These are phyloP conservation scores for Echinochloa phyllopogon DNA, from an alignment of 176 grass and related monocot genomes.

Conservation along the genomic window DNA sequence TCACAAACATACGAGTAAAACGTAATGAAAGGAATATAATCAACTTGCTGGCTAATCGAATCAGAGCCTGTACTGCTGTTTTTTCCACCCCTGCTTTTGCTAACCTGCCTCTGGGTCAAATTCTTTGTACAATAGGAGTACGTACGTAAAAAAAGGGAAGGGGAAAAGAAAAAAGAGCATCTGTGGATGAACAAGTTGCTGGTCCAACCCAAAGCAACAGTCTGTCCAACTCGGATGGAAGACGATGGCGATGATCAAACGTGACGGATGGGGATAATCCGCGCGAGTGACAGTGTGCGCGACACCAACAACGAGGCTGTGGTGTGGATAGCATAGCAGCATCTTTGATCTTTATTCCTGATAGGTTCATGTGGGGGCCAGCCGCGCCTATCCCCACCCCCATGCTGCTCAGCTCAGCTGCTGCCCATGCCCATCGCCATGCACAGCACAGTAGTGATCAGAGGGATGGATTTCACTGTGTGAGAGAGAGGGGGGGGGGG, in stretches of 20 bases:
- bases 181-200: neutral
- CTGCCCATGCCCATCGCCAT: neutral
- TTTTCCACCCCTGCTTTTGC: too few species aligned
- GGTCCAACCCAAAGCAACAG: neutral
- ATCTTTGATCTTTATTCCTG: conserved; percentile 38
- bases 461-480: too few species aligned
- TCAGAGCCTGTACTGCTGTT: neutral
- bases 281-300: conserved; percentile 18
- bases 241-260: conserved; percentile 8
- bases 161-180: neutral
- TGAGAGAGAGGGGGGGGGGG: too few species aligned
- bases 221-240: neutral
- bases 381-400: neutral
- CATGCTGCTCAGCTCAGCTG: neutral
- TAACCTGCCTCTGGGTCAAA: neutral
- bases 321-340: neutral
- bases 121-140: neutral
- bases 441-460: neutral
- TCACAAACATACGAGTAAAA: neutral
- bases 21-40: neutral
- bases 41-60: neutral
- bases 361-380: conserved; percentile 21
- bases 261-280: conserved; percentile 37
- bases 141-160: too few species aligned
- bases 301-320: conserved; percentile 26